Evolutionary conservation across 495 filamentous ascomycete genomes (phyloP).

Genomic region (Lophiotrema nucula): DNA sequence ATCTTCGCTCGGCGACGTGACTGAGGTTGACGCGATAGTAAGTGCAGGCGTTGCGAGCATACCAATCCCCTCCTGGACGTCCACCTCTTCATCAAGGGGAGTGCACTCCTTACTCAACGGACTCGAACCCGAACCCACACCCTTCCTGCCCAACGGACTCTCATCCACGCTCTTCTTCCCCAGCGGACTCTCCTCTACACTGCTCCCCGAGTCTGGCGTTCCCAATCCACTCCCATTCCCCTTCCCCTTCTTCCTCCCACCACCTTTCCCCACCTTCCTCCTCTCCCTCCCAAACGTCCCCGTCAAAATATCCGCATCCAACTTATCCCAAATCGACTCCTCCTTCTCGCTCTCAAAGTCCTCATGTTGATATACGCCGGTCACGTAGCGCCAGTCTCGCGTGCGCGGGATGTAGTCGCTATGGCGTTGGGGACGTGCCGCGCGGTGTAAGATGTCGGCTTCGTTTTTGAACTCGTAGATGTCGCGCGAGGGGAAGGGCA

Average conservation of each 20-base stretch:
- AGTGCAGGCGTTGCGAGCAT: too few species aligned
- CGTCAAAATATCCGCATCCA: slow-evolving; percentile 2
- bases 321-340: slow-evolving; percentile 11
- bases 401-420: neutral
- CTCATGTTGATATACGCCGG: slow-evolving; percentile 6
- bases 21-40: too few species aligned
- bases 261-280: neutral
- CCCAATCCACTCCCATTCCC: neutral
- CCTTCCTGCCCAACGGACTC: too few species aligned
- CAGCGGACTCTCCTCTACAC: too few species aligned
- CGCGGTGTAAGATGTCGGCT: slow-evolving; percentile 11
- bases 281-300: neutral
- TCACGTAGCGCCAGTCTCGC: slow-evolving; percentile 16
- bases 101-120: too few species aligned
- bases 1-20: too few species aligned
- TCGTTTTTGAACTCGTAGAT: neutral
- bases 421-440: slow-evolving; percentile 7
- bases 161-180: too few species aligned
- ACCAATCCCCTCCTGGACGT: too few species aligned
- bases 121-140: too few species aligned
- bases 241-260: neutral
- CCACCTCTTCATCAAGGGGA: too few species aligned
- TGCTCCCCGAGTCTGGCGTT: too few species aligned
- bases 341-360: neutral
- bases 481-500: too few species aligned